phyloP scores from a whole-genome alignment of 306 rosid species.

The Pyrus betulifolia region DNA sequence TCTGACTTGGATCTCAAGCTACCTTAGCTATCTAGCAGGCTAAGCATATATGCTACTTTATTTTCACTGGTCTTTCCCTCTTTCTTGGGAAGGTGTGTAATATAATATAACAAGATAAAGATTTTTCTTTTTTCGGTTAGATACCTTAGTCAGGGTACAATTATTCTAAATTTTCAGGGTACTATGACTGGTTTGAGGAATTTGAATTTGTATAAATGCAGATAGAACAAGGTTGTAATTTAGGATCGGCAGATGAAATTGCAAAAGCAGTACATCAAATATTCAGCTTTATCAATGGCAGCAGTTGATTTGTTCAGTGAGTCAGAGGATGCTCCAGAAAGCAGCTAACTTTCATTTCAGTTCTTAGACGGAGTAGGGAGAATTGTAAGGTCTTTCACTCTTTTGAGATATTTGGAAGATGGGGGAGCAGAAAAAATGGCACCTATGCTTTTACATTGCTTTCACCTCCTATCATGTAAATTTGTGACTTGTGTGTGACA shows the following conservation, averaged over 20 bases:
- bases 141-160: background rate
- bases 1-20: conserved; percentile 48
- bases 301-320: conserved; percentile 26
- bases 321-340: background rate
- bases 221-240: conserved; percentile 81
- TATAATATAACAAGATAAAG: too few relatives aligned
- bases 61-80: background rate
- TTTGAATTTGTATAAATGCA: conserved; percentile 30
- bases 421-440: conserved; percentile 12
- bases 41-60: background rate
- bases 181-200: background rate
- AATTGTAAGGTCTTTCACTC: conserved; percentile 3
- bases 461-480: conserved; percentile 20
- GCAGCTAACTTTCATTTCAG: background rate
- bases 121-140: background rate
- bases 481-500: conserved; percentile 13
- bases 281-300: conserved; percentile 51
- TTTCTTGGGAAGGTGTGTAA: background rate
- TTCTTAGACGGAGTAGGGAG: background rate
- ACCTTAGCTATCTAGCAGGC: conserved; percentile 1
- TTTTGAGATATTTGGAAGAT: conserved; percentile 23
- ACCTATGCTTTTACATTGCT: conserved; percentile 15
- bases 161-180: too few relatives aligned
- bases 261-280: conserved; percentile 67
- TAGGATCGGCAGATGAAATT: conserved; percentile 70